These are phyloP conservation scores for Mortierella alpina DNA, from an alignment of 192 early-diverging fungal species.

Conservation along the genomic window DNA sequence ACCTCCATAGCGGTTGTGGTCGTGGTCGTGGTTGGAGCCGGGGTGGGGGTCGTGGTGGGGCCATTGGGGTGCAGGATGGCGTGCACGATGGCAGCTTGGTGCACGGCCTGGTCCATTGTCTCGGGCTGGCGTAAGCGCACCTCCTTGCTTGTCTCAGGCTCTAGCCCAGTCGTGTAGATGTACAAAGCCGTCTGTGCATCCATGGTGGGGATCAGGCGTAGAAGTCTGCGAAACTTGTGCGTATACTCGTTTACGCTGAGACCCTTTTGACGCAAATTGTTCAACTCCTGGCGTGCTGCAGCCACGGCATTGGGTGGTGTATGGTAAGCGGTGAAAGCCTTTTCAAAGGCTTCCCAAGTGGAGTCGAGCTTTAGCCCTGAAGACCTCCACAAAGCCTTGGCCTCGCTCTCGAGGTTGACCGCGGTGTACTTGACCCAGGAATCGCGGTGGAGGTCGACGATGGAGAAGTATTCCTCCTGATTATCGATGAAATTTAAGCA, in stretches of 20 bases:
- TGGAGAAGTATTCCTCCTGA: slow-evolving; percentile 8
- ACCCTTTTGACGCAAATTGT: neutral
- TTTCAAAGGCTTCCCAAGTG: slow-evolving; percentile 2
- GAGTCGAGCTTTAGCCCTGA: neutral
- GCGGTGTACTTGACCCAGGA: too few species aligned
- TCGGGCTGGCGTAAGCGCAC: too few species aligned
- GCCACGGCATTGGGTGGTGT: slow-evolving; percentile 6
- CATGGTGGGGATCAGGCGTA: too few species aligned
- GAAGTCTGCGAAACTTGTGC: slow-evolving; percentile 53
- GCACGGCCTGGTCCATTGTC: too few species aligned
- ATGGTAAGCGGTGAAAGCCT: neutral
- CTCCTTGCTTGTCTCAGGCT: too few species aligned
- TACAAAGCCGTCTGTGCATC: too few species aligned
- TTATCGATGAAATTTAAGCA: slow-evolving; percentile 14
- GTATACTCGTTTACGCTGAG: neutral
- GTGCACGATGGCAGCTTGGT: too few species aligned
- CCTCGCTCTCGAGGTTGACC: neutral
- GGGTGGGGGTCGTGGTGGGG: too few species aligned
- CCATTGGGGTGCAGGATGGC: too few species aligned
- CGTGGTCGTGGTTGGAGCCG: too few species aligned
- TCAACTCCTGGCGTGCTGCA: neutral
- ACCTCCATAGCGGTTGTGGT: too few species aligned
- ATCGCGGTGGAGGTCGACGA: neutral
- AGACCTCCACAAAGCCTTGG: slow-evolving; percentile 5
- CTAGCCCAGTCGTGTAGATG: too few species aligned